These are phyloP conservation scores for Periconia macrospinosa DNA, from an alignment of 2,329 filamentous ascomycete species.

Conservation along the genomic window DNA sequence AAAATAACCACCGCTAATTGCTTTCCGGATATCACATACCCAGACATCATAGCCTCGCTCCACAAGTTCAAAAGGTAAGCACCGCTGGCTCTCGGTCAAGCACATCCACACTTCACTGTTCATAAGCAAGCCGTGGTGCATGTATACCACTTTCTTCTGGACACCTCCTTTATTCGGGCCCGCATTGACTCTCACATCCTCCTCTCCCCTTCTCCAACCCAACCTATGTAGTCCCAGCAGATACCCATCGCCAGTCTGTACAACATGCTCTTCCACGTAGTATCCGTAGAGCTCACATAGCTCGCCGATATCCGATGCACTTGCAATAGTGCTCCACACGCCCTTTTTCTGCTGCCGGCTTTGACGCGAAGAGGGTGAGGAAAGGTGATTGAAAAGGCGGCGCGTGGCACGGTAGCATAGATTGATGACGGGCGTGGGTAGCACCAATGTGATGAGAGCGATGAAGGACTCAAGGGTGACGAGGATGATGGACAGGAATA, in stretches of 20 bases:
- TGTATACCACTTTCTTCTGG: constrained; percentile 84
- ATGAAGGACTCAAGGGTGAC: constrained; percentile 81
- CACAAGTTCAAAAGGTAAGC: constrained; percentile 84
- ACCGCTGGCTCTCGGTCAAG: constrained; percentile 81
- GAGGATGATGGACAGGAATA: constrained; percentile 80
- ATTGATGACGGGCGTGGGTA: constrained; percentile 79
- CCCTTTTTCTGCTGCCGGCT: constrained; percentile 71
- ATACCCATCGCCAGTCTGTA: constrained; percentile 93
- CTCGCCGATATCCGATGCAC: constrained; percentile 89
- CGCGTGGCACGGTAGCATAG: constrained; percentile 84
- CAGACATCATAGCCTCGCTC: constrained; percentile 95
- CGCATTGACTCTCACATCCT: constrained; percentile 74
- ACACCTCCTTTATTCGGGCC: constrained; percentile 58
- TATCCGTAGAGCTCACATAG: constrained; percentile 92
- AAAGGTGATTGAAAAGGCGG: constrained; percentile 77
- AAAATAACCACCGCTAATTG: not conserved
- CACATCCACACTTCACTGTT: constrained; percentile 99
- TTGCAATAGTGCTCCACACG: constrained; percentile 75
- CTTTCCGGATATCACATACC: constrained; percentile 55
- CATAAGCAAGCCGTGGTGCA: constrained; percentile 97
- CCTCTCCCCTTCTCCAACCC: constrained; percentile 80
- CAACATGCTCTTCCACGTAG: constrained; percentile 92
- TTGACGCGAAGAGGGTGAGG: constrained; percentile 68
- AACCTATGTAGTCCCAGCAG: constrained; percentile 87
- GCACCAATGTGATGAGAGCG: constrained; percentile 80